Base-by-base conservation (phyloP, 2,329 filamentous ascomycete genomes). In the Cytospora piceicola region DNA sequence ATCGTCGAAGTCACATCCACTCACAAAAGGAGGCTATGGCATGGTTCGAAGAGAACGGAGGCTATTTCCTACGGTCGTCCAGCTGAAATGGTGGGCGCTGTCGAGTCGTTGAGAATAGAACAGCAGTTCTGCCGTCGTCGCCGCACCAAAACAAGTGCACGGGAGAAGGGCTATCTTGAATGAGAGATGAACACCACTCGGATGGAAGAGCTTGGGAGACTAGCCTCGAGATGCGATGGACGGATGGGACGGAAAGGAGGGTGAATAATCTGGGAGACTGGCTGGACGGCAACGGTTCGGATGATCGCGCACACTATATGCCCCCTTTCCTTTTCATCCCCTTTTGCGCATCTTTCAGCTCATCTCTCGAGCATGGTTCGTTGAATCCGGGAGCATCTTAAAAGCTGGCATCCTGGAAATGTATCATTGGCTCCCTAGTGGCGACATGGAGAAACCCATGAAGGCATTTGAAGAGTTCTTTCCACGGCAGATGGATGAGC, bases 251-350 rank as follows among this genome's bases (percentile, higher is more conserved):
- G 54, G 20, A 39, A 30, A 20, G 30, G 20, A 57, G 17, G 42
- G 53, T 58, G 53, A 39, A 52, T n/a, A 8, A 63, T 57, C 30
- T 57, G 42, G 39, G 6, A 29, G n/a, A 15, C 17, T 6, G 34
- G 42, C 30, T 51, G 22, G 22, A 49, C 46, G 9, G 46, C 46
- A 49, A 49, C 22, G 6, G n/a, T n/a, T 14, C 46, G 42, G 24
- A 57, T 30, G 61, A 29, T 57, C 30, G 22, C 22, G 20, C 30
- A 52, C 53, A 51, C 56, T 63, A 22, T 36, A 30, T 39, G 30
- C 34, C 53, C 27, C 24, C 4, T 22, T 22, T 39, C 46, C 22
- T 32, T 46, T 57, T 14, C 8, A n/a, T 24, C 17, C 24, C 30
- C 27, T 27, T 24, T 22, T 49, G 8, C 29, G 29, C 32, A 12